Base-by-base conservation (phyloP, 768 basidiomycete genomes). In the Russula sp. region DNA sequence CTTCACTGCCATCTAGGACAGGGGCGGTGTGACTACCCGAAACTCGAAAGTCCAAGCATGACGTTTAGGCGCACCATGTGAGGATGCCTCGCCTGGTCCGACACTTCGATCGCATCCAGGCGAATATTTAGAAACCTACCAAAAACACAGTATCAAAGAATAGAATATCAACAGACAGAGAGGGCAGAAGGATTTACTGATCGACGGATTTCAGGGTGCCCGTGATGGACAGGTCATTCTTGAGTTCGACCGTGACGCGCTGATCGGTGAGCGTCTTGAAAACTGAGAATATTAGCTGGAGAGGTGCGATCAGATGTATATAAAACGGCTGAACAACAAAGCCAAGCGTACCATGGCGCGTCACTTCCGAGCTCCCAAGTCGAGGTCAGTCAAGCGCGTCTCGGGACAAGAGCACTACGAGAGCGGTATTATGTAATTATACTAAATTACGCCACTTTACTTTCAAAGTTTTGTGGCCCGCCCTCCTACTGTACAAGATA, bases 231-330 rank as follows among this genome's bases (percentile, higher is more conserved):
- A 98, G 85, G 75, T 98, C 97, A 76, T 99, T 99, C 78, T 99
- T 99, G 70, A 99, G 85, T 73, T 98, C 94, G 66, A 97, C 95
- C 5, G 91, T 93, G 69, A 98, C 95, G 70, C 87, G 85, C 71
- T 98, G 96, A 75, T 98, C 94, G 10, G 95, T 98, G 36, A 99
- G 84, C 9, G 97, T 98, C 77, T 98, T 98, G 86, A 99, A 98
- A 32, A 98, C 95, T 48, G 95, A 98, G 78, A 92, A 93, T 67
- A 93, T 95, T 68, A 96, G 87, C 93, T 90, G 41, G 53, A 6
- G 53, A 34, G 47, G 22, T 20, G 14, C 7, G 8, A 11, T 25
- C 14, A 34, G 36, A 13, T 7, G 32, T 20, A 2, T 43, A 13
- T 14, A 8, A 4, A 35, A 2, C 41, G 5, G 7, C 11, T 11